Evolutionary conservation across 2,329 filamentous ascomycete genomes (phyloP), one percentile per base, ranked within the genome.

Genomic region (Pestalotiopsis sp.): DNA sequence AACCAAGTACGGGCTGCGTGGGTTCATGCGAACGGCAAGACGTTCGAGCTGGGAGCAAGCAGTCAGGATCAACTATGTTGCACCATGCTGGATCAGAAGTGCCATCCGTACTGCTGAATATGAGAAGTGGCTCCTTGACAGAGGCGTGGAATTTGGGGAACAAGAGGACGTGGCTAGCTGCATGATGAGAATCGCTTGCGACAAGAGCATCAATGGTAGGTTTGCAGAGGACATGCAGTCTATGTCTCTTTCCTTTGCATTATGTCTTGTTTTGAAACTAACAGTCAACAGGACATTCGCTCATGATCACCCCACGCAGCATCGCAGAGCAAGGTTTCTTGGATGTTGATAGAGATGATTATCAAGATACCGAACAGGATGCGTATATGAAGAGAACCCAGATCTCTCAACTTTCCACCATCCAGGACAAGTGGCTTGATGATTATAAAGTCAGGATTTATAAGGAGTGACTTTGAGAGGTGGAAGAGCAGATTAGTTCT

Each of bases 21-120:
- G 83, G 0, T 77, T 85, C 65, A 83, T 85, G 80, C 74, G 78
- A 6, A 81, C 77, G 1, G 82, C 74, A 2, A 73, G 83, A 4
- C 75, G 77, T 7, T 81, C 76, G 6, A 76, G 76, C 17, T 80
- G 78, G 69, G 78, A 81, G 69, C 81, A 85, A 67, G 78, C 77
- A 6, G 83, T 86, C 49, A 77, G 85, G 0, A 82, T 86, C 60
- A 84, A 83, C 66, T 81, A 84, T 56, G 81, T 84, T 1, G 82
- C 82, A 0, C 83, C 83, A 9, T 84, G 82, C 74, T 84, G 78
- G 71, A 79, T 80, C 66, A 77, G 75, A 68, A 79, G 77, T 49
- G 78, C 78, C 7, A 80, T 80, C 17, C 87, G 76, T 13, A 81
- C 78, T 2, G 78, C 78, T 17, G 80, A 83, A 67, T 81, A 82